Conservation (phyloP, 2,329 filamentous ascomycete species). For the Fusarium sp. region DNA sequence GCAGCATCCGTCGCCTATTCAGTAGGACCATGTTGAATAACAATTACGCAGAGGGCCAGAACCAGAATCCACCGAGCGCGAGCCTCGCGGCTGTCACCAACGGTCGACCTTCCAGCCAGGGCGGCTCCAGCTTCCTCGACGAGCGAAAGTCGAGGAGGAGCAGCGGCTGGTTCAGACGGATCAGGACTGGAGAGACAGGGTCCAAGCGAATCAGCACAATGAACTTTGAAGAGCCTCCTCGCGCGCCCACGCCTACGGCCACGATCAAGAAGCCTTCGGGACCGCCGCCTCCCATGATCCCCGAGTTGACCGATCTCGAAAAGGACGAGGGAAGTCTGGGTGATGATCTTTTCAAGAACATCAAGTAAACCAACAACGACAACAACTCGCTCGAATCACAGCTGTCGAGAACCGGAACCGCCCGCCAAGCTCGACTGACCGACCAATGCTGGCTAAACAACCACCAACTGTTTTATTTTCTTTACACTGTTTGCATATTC, state of each 20-base stretch:
- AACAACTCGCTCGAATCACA: not conserved
- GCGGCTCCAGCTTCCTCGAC: constrained; percentile 59
- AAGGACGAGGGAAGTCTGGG: constrained; percentile 60
- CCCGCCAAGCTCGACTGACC: constrained; percentile 4
- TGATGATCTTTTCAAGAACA: constrained; percentile 67
- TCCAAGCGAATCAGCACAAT: constrained; percentile 55
- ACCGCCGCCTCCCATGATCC: constrained; percentile 70
- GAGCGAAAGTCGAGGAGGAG: constrained; percentile 65
- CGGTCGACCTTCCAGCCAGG: constrained; percentile 61
- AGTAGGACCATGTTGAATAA: constrained; percentile 66
- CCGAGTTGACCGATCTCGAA: constrained; percentile 65
- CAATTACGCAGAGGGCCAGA: constrained; percentile 62
- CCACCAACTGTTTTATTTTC: constrained; percentile 24
- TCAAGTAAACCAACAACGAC: constrained; percentile 56
- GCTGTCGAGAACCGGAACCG: not conserved
- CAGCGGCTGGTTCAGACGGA: constrained; percentile 69
- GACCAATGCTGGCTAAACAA: constrained; percentile 21
- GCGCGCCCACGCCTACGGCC: constrained; percentile 40
- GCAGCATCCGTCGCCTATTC: constrained; percentile 68
- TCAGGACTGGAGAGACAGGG: constrained; percentile 53
- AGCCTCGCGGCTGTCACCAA: constrained; percentile 47
- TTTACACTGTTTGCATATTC: constrained; percentile 37
- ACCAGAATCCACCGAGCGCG: constrained; percentile 54
- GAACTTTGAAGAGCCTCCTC: constrained; percentile 50
- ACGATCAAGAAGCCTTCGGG: constrained; percentile 52